A percentile compares a stretch with the other conserved stretches of the same genome.
Evolutionary conservation across 305 asterid species (phyloP).

Genomic region (Fraxinus latifolia): DNA sequence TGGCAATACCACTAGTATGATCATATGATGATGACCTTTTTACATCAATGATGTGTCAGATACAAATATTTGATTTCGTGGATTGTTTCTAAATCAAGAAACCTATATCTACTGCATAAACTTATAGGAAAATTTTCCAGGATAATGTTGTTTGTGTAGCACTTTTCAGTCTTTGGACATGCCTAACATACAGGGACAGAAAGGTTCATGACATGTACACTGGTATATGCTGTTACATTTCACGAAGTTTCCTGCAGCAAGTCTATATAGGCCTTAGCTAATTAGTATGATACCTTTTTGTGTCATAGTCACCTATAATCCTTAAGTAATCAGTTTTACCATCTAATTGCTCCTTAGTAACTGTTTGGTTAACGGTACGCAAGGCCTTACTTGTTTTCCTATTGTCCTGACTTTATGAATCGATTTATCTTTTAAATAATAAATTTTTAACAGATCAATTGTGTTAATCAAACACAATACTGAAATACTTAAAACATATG

Average conservation of each 20-base stretch:
- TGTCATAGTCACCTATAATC: background rate
- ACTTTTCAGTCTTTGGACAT: background rate
- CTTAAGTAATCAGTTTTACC: background rate
- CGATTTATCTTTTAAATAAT: background rate
- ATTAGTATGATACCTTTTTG: background rate
- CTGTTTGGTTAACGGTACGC: background rate
- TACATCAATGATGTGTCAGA: background rate
- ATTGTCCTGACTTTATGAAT: background rate
- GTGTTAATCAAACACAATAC: background rate
- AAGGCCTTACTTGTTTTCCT: background rate
- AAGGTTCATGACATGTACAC: background rate
- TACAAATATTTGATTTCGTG: background rate
- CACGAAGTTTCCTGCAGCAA: background rate
- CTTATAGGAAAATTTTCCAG: background rate
- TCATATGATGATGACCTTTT: background rate
- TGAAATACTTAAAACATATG: background rate
- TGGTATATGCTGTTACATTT: background rate
- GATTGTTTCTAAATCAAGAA: background rate
- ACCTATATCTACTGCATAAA: background rate
- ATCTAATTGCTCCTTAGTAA: background rate
- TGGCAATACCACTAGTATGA: background rate
- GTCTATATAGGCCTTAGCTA: background rate
- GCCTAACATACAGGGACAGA: background rate
- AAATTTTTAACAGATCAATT: background rate
- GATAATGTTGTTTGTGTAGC: background rate